Conservation (phyloP, 352 stramenopile species). For the Globisporangium lucens region DNA sequence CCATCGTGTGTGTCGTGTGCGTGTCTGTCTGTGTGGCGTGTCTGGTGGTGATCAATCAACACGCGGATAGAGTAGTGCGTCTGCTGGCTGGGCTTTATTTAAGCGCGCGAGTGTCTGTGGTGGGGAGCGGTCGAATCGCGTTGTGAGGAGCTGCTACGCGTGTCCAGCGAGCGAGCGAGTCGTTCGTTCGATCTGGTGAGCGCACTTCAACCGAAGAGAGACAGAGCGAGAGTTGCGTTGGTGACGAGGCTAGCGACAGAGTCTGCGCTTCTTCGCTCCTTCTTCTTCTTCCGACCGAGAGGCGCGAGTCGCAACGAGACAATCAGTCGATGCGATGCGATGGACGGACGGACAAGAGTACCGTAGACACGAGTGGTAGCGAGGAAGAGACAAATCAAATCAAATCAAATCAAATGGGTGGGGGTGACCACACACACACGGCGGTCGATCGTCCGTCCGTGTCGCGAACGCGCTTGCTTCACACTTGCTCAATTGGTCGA, state of each 20-base stretch:
- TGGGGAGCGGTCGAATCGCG: constrained; percentile 4
- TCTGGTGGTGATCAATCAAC: neutral
- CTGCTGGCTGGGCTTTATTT: neutral
- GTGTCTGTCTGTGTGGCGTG: neutral
- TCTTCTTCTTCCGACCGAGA: constrained; percentile 8
- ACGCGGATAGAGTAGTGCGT: neutral
- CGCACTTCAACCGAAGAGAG: constrained; percentile 13
- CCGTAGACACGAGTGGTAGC: too few species aligned
- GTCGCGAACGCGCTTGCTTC: constrained; percentile 7
- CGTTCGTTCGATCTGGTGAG: neutral
- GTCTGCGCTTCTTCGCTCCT: neutral
- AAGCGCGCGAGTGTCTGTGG: neutral
- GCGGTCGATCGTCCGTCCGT: neutral
- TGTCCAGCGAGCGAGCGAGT: neutral
- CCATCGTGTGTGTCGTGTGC: constrained; percentile 29
- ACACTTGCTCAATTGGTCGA: constrained; percentile 6
- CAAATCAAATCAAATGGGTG: too few species aligned
- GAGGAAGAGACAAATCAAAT: too few species aligned
- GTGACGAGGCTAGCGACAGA: constrained; percentile 3
- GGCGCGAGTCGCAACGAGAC: neutral
- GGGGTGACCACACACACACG: too few species aligned
- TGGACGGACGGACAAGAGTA: too few species aligned
- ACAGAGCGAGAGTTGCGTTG: constrained; percentile 3
- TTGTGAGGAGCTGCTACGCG: constrained; percentile 9
- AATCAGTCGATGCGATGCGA: neutral